Evolutionary conservation across 495 filamentous ascomycete species (phyloP), one percentile per base, ranked within the genome.

Genomic region (Trichocladium uniseriatum): DNA sequence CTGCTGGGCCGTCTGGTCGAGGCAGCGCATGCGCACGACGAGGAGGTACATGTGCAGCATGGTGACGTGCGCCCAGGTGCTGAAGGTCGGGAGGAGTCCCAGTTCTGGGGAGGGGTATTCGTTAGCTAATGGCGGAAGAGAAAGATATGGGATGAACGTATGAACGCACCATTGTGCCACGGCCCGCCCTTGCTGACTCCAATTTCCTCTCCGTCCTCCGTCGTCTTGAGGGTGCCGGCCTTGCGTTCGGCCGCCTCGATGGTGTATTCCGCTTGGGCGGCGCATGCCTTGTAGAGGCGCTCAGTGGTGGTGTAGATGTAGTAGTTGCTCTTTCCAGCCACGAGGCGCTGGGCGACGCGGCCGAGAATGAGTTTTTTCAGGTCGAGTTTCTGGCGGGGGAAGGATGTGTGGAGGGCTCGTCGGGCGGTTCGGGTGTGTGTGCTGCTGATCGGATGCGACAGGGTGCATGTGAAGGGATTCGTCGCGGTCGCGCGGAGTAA

Each of bases 31-130:
- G 36, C 91, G 84, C n/a, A 85, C 83, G n/a, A 84, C 83, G 35
- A 96, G 66, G 43, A 95, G 77, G 72, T 94, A 96, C 81, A 97
- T 85, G 71, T 98, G 89, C 13, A 97, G 77, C 71, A 97, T 89
- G 16, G 89, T 90, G 35, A 97, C 80, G 62, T 96, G 92, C 6
- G 94, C 83, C 94, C 92, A 98, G 40, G 86, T 90, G 50, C 79
- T 86, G 69, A 98, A 98, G 0, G 87, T 98, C 2, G 87, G 85
- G 19, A 70, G 65, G 24, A 95, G 78, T 13, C 75, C 79, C 44
- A 74, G 36, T 20, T 56, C 49, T 56, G 15, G 57, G 29, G 6
- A 11, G 43, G 35, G n/a, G 24, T 8, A 4, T 27, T 8, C 4
- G 24, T 27, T 27, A 27, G 24, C 24, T 3, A 27, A 27, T 8